A percentile compares a stretch with the other conserved stretches of the same genome.
Conservation (phyloP, 805 yeast genomes). For the Wickerhamomyces bovis region DNA sequence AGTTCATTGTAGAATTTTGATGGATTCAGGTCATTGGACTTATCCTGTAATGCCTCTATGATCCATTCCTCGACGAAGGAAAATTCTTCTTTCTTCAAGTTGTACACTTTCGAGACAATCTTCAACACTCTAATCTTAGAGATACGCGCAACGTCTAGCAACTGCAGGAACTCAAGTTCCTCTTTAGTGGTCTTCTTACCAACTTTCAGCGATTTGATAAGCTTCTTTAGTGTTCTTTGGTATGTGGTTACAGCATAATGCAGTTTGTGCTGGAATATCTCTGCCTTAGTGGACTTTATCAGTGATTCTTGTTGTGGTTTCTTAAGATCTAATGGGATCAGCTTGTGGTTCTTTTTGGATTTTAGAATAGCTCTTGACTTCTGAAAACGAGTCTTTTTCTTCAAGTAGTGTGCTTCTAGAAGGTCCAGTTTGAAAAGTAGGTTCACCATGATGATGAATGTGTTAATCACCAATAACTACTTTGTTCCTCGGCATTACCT, state of each 20-base stretch:
- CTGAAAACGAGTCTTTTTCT: slow-evolving; percentile 5
- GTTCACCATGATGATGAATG: not conserved
- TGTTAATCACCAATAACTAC: not conserved
- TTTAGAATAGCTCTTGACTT: slow-evolving; percentile 6
- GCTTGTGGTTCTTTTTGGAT: slow-evolving; percentile 6
- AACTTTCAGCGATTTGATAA: slow-evolving; percentile 12
- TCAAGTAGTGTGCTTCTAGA: slow-evolving; percentile 6
- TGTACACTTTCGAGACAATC: slow-evolving; percentile 10
- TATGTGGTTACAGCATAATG: slow-evolving; percentile 40
- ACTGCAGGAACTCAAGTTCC: slow-evolving; percentile 16
- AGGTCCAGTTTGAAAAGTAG: slow-evolving; percentile 10
- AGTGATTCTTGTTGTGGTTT: slow-evolving; percentile 37
- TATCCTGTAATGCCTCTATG: slow-evolving; percentile 24
- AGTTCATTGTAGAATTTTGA: slow-evolving; percentile 35
- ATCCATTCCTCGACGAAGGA: slow-evolving; percentile 21
- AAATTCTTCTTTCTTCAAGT: slow-evolving; percentile 11
- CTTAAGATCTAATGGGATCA: slow-evolving; percentile 8
- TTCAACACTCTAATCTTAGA: slow-evolving; percentile 19
- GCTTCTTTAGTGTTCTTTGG: slow-evolving; percentile 31
- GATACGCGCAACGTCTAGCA: slow-evolving; percentile 21
- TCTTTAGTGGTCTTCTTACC: slow-evolving; percentile 11
- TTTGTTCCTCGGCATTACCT: not conserved
- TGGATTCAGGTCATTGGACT: slow-evolving; percentile 35
- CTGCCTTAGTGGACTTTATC: slow-evolving; percentile 39
- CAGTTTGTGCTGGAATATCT: slow-evolving; percentile 42